Percentiles rank a stretch among this genome's conserved stretches.
Conservation (phyloP, 169 alveolate genomes). For the Sarcocystis neurona region DNA sequence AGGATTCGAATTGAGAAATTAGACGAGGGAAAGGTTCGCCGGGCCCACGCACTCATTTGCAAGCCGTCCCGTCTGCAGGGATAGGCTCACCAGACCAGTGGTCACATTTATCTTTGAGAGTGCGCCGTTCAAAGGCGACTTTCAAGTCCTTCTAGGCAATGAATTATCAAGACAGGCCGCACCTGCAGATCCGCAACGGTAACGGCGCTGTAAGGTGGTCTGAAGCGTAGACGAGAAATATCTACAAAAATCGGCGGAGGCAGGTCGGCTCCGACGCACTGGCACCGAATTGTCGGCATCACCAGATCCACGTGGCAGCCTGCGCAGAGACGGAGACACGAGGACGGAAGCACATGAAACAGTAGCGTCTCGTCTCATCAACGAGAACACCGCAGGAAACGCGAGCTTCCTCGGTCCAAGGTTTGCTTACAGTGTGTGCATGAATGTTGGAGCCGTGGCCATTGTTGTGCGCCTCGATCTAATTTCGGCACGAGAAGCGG, state of each 20-base stretch:
- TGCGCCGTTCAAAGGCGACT: neutral
- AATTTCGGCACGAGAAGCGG: neutral
- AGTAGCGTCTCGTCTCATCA: neutral
- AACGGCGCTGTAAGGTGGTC: conserved; percentile 79
- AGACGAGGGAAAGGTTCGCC: too few species aligned
- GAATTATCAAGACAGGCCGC: neutral
- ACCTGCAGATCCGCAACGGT: conserved; percentile 74
- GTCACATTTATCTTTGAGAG: neutral
- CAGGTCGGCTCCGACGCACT: conserved; percentile 77
- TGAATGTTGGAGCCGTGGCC: neutral
- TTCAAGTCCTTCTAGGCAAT: too few species aligned
- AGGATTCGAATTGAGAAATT: too few species aligned
- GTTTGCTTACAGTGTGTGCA: neutral
- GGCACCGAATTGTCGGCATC: conserved; percentile 79
- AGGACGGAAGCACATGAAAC: neutral
- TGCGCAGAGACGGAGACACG: conserved; percentile 21
- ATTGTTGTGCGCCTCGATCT: neutral
- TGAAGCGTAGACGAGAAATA: conserved; percentile 79
- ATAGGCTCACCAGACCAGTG: too few species aligned
- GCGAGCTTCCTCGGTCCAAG: neutral
- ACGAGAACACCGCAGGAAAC: too few species aligned
- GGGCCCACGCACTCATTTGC: too few species aligned
- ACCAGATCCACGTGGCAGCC: conserved; percentile 84
- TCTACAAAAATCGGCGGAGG: conserved; percentile 86
- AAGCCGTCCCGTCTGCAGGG: too few species aligned